A percentile compares a stretch with the other conserved stretches of the same genome.
phyloP scores from a whole-genome alignment of 148 eudicot species.

The Dysphania ambrosioides region DNA sequence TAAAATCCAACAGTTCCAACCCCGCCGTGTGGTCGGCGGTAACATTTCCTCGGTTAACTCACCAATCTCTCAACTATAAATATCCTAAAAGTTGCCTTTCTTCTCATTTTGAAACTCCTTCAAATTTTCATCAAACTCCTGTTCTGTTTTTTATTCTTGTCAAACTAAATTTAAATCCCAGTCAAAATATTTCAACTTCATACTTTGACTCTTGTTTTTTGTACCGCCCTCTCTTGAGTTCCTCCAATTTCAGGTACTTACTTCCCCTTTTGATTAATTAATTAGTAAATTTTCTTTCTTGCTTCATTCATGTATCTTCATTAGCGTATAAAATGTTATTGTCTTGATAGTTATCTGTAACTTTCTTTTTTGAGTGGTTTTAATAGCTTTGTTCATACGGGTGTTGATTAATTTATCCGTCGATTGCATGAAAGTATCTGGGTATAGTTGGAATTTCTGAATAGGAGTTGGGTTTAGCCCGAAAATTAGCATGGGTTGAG shows the following conservation, averaged over 20 bases:
- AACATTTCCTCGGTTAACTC: neutral
- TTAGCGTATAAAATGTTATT: too few relatives aligned
- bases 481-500: too few relatives aligned
- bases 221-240: neutral
- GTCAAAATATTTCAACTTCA: constrained; percentile 26
- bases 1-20: too few relatives aligned
- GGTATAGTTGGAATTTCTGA: neutral
- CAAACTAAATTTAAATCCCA: neutral
- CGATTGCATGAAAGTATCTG: neutral
- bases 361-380: neutral
- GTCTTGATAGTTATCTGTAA: too few relatives aligned
- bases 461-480: neutral
- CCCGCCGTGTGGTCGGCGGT: constrained; percentile 31
- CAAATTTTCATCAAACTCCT: neutral
- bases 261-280: too few relatives aligned
- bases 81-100: neutral
- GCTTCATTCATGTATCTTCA: too few relatives aligned
- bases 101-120: constrained; percentile 21
- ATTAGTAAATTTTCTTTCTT: too few relatives aligned
- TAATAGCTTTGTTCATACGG: constrained; percentile 6
- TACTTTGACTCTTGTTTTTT: neutral
- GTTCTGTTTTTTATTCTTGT: neutral
- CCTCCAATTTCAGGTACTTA: constrained; percentile 27
- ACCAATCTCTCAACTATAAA: constrained; percentile 7
- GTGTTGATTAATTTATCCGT: neutral